Base-by-base conservation (phyloP, 768 basidiomycete species). In the Rhodocollybia butyracea region DNA sequence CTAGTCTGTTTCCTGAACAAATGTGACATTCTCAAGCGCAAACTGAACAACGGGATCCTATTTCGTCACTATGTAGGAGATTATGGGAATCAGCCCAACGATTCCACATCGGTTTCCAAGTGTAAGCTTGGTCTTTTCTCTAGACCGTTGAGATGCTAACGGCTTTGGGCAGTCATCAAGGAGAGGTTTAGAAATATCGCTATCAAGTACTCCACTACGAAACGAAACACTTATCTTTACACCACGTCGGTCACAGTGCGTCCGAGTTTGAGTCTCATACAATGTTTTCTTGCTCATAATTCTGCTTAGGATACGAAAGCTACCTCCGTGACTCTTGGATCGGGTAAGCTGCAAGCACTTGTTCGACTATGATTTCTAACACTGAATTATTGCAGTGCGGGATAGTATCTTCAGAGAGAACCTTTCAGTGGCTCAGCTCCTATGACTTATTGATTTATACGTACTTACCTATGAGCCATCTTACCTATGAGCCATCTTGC, bases 1-100 rank as follows among this genome's bases (percentile, higher is more conserved):
- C 75, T 89, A 54, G 81, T 89, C 43, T 75, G 89, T 22, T 91
- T 91, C 68, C 69, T 89, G 54, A 91, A 91, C 66, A 91, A 91
- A 57, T 79, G 80, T 57, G 89, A 91, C 57, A 65, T 89, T 3
- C 69, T 90, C 2, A 72, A 79, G 57, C 65, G 75, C 61, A 77
- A 77, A 54, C 70, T 87, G 27, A 67, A 68, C 27, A 63, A 64
- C 1, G 83, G 84, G 0, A 70, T 79, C 13, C 63, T 67, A 62
- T 77, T 89, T 15, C 77, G 71, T 21, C 73, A 74, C 11, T 83
- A 77, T 63, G 71, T 90, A 22, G 77, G 84, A 1, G 81, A 82
- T 12, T 89, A 80, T 59, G 87, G 83, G 0, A 76, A 83, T 36
- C 68, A 85, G 39, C 71, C 79, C 8, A 91, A 91, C 59, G 85